Conservation (phyloP, 306 rosid genomes). For the Ormosia semicastrata region DNA sequence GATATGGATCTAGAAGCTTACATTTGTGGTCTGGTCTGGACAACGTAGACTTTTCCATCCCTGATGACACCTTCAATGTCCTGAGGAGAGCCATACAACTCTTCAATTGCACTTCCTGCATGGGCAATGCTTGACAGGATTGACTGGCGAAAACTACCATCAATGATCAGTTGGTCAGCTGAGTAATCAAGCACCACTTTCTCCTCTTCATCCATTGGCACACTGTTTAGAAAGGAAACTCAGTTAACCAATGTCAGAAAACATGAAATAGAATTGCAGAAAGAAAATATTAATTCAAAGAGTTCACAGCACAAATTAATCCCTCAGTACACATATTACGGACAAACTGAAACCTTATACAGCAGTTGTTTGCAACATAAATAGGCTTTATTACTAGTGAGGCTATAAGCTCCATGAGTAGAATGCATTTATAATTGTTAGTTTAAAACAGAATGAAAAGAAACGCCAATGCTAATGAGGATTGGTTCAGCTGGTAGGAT, state of each 20-base stretch:
- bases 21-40: conserved; percentile 98
- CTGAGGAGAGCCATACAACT: conserved; percentile 84
- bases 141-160: conserved; percentile 63
- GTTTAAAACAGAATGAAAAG: no score
- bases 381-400: not conserved
- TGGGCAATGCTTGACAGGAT: conserved; percentile 84
- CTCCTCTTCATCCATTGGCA: conserved; percentile 94
- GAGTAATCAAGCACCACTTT: conserved; percentile 84
- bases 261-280: not conserved
- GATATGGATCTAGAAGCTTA: conserved; percentile 33
- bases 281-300: not conserved
- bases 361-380: not conserved
- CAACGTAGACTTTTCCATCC: conserved; percentile 85
- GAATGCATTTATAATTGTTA: no score
- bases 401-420: no score
- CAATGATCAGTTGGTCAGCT: conserved; percentile 61
- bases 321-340: not conserved
- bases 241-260: conserved; percentile 18
- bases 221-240: conserved; percentile 44
- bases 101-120: conserved; percentile 87
- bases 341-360: not conserved
- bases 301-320: not conserved
- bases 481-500: no score
- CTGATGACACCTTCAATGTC: conserved; percentile 96
- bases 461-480: no score